Conservation (phyloP, 116 monocot species). For the Posidonia oceanica region DNA sequence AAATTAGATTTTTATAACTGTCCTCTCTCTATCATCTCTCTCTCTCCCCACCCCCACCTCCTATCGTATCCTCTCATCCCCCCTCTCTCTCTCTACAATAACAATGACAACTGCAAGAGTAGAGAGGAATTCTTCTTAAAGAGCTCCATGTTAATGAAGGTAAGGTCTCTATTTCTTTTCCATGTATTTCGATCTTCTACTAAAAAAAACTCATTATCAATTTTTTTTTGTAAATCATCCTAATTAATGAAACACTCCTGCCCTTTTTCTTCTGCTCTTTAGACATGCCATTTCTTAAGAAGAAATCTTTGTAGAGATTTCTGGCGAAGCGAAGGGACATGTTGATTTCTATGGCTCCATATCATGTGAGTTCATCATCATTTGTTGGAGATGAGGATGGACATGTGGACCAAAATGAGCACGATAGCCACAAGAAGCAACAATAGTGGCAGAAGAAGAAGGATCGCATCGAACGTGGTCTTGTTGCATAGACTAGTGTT, state of each 20-base stretch:
- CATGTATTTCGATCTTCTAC: neutral
- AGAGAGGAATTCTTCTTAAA: constrained; percentile 1
- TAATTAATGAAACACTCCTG: neutral
- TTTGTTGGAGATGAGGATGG: neutral
- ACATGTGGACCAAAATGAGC: too few species aligned
- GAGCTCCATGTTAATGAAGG: neutral
- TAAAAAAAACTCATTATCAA: neutral
- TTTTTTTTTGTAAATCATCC: neutral
- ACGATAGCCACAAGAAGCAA: too few species aligned
- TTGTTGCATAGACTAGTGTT: too few species aligned
- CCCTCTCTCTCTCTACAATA: too few species aligned
- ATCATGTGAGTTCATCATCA: neutral
- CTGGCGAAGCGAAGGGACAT: constrained; percentile 12
- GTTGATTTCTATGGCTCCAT: constrained; percentile 1
- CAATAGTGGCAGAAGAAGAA: too few species aligned
- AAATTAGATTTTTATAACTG: too few species aligned
- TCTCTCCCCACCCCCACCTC: too few species aligned
- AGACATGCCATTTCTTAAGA: constrained; percentile 13
- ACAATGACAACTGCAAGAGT: neutral
- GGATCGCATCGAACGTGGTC: too few species aligned
- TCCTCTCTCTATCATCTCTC: too few species aligned
- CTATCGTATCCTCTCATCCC: too few species aligned
- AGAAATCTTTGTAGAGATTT: constrained; percentile 13
- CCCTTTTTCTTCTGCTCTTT: too few species aligned
- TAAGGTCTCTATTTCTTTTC: neutral